Evolutionary conservation across 345 rosid species (phyloP).

Genomic region (Populus simonii): DNA sequence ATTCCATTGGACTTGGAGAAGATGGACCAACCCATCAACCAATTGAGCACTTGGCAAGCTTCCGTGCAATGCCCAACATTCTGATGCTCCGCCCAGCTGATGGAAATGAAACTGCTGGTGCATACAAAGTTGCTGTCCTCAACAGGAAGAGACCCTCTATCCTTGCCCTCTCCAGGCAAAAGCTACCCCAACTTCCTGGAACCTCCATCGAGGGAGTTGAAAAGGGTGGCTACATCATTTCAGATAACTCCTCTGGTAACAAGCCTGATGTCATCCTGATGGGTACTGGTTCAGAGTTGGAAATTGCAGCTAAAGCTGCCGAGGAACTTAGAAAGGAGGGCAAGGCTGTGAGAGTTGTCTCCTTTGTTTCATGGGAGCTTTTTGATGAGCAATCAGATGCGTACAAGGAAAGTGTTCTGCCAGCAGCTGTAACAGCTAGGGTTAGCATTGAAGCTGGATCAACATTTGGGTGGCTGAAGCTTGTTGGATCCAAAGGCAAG

Average conservation of each 20-base stretch:
- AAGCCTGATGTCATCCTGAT: conserved; percentile 90
- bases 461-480: conserved; percentile 86
- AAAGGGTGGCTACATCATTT: conserved; percentile 83
- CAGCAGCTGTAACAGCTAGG: conserved; percentile 66
- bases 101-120: conserved; percentile 96
- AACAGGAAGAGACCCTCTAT: conserved; percentile 82
- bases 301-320: conserved; percentile 78
- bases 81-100: conserved; percentile 99
- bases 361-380: conserved; percentile 89
- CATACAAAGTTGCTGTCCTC: conserved; percentile 77
- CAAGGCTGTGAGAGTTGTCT: conserved; percentile 90
- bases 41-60: conserved; percentile 91
- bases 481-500: conserved; percentile 72
- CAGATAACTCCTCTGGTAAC: conserved; percentile 85
- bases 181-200: conserved; percentile 84
- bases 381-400: conserved; percentile 69
- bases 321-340: conserved; percentile 83
- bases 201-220: conserved; percentile 86
- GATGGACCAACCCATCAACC: conserved; percentile 99
- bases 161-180: conserved; percentile 89
- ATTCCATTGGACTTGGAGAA: conserved; percentile 98
- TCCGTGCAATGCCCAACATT: conserved; percentile 98
- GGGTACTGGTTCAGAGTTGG: conserved; percentile 95
- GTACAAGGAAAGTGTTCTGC: conserved; percentile 89
- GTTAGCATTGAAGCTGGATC: conserved; percentile 93